Base-by-base conservation (phyloP, 208 protist genomes). In the Trypanosoma melophagium region DNA sequence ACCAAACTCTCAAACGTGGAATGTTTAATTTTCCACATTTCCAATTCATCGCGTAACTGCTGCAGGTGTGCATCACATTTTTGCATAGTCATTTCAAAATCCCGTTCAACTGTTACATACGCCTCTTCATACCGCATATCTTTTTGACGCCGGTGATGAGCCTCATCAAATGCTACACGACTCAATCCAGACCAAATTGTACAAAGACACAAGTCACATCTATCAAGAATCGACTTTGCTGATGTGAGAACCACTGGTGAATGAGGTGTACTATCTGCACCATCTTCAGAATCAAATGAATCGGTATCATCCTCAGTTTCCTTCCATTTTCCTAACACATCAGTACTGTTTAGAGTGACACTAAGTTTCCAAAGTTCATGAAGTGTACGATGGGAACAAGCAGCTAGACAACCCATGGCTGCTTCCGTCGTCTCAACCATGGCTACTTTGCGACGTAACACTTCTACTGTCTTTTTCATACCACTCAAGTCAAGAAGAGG, bases 171-270 rank as follows among this genome's bases (percentile, higher is more conserved):
- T 38, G 55, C 54, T 40, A 56, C 13, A 31, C 65, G 65, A 57
- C 65, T 57, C 25, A 70, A 38, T 35, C 55, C 65, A 63, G 65
- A 70, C 65, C 65, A 70, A 63, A 62, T 62, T 25, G 65, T 70
- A 38, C 65, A 70, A 38, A 70, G 65, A 56, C 55, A 70, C 17
- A 31, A 54, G 19, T 70, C 65, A 55, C 56, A 70, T 9, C 56
- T 24, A 41, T 70, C 65, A 57, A 70, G n/a, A 21, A 57, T 19
- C 17, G 57, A 55, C 42, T 57, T 70, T 28, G 65, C 41, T 9
- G 56, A 25, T 31, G 41, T 13, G 22, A 70, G 53, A 57, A 62
- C 12, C 21, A 62, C 10, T 62, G n/a, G 56, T 24, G 65, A 25
- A 10, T 54, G 28, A 14, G 14, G 54, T 28, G 65, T 45, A 19